Percentiles rank a stretch among this genome's conserved stretches.
Evolutionary conservation across 768 basidiomycete genomes (phyloP).

Genomic region (Lactifluus piperatus): DNA sequence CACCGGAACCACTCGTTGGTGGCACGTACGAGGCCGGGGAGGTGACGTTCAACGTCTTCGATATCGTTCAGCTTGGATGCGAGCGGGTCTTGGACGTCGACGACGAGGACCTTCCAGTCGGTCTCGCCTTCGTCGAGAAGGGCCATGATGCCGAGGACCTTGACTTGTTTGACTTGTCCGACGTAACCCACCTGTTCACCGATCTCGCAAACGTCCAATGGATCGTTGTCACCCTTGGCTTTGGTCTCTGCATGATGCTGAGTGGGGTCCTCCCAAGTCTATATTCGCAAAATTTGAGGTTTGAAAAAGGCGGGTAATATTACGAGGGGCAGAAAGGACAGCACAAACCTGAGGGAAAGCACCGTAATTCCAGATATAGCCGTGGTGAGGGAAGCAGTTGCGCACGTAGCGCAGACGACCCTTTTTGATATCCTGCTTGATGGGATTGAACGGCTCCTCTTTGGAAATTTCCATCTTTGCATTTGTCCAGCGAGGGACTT

Average conservation of each 20-base stretch:
- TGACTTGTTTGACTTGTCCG: constrained; percentile 99
- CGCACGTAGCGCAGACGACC: constrained; percentile 93
- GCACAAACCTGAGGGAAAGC: constrained; percentile 90
- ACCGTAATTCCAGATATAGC: constrained; percentile 99
- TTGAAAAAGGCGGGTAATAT: neutral
- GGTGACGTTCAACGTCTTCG: constrained; percentile 96
- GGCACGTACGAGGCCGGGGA: constrained; percentile 92
- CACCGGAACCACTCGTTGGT: constrained; percentile 99
- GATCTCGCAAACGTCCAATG: constrained; percentile 99
- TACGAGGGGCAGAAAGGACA: neutral
- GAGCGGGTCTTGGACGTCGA: constrained; percentile 91
- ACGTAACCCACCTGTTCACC: constrained; percentile 96
- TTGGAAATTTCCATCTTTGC: constrained; percentile 99
- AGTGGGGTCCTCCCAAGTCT: constrained; percentile 98
- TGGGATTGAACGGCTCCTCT: constrained; percentile 98
- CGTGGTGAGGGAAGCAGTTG: constrained; percentile 99
- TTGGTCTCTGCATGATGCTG: constrained; percentile 91
- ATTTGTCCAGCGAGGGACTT: constrained; percentile 99
- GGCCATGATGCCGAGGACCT: constrained; percentile 99
- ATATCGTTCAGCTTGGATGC: constrained; percentile 97
- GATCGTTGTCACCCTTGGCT: constrained; percentile 98
- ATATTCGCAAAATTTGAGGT: neutral
- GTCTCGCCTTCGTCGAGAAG: constrained; percentile 99
- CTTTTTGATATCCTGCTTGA: constrained; percentile 99
- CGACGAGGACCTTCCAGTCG: constrained; percentile 99